Percentiles rank a stretch among this genome's conserved stretches.
Conservation (phyloP, 2,329 filamentous ascomycete species). For the Fusarium sp. region DNA sequence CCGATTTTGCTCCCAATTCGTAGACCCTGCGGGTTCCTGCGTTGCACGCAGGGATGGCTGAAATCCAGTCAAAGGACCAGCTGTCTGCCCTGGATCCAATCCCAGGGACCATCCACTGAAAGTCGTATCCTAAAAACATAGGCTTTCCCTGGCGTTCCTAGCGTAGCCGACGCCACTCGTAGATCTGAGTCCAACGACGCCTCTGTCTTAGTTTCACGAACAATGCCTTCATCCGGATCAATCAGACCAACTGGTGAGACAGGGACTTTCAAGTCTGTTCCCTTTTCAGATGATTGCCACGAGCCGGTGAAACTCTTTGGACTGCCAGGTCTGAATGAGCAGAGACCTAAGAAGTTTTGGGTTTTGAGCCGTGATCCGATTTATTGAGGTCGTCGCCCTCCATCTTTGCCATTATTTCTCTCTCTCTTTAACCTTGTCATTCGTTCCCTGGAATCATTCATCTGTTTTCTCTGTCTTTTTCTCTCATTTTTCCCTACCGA, state of each 20-base stretch:
- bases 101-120: conserved; percentile 5
- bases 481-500: background rate
- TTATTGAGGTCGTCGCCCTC: conserved; percentile 8
- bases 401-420: background rate
- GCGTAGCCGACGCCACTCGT: background rate
- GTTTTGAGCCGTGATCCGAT: background rate
- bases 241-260: conserved; percentile 1
- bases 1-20: background rate
- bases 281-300: conserved; percentile 25
- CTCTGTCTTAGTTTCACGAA: background rate
- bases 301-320: conserved; percentile 2
- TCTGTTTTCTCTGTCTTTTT: background rate
- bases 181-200: background rate
- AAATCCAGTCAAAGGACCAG: background rate
- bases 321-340: background rate
- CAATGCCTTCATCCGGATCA: conserved; percentile 18
- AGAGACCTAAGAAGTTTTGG: background rate
- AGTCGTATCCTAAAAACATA: background rate
- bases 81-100: conserved; percentile 17
- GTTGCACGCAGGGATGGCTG: conserved; percentile 4
- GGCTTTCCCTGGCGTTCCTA: conserved; percentile 11
- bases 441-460: background rate
- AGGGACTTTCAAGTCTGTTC: conserved; percentile 6
- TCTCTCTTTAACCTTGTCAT: background rate
- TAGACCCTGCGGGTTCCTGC: background rate